Evolutionary conservation across 2,329 filamentous ascomycete genomes (phyloP).

Genomic region (Akanthomyces lecanii): DNA sequence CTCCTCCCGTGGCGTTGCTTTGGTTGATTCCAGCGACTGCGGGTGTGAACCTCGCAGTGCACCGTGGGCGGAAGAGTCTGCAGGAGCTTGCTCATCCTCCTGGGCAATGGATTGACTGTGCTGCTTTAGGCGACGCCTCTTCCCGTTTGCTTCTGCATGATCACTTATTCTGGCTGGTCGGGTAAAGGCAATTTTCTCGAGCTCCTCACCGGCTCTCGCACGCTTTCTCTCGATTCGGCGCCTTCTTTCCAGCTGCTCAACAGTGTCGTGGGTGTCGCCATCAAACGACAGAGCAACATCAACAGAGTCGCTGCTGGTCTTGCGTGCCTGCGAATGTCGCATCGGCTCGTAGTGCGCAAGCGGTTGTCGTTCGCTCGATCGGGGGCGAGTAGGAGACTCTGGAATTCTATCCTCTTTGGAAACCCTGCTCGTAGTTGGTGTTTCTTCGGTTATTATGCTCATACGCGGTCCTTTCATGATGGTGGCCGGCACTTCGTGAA

Average conservation of each 20-base stretch:
- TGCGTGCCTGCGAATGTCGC: constrained; percentile 43
- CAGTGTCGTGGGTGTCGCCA: constrained; percentile 34
- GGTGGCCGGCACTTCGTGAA: constrained; percentile 30
- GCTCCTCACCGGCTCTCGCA: constrained; percentile 36
- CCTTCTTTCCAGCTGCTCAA: constrained; percentile 41
- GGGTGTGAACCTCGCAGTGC: constrained; percentile 25
- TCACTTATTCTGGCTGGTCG: constrained; percentile 23
- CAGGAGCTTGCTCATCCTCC: background rate
- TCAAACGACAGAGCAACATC: constrained; percentile 27
- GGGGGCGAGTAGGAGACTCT: constrained; percentile 32
- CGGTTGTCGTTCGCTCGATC: constrained; percentile 28
- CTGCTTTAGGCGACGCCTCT: constrained; percentile 18
- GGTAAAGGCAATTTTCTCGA: constrained; percentile 38
- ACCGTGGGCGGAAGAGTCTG: constrained; percentile 1
- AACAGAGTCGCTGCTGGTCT: constrained; percentile 23
- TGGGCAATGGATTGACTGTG: background rate
- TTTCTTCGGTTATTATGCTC: constrained; percentile 23
- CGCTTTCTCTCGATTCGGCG: constrained; percentile 36
- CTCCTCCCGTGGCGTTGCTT: constrained; percentile 30
- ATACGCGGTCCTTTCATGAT: constrained; percentile 22
- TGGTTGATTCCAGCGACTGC: constrained; percentile 27
- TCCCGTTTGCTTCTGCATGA: constrained; percentile 24
- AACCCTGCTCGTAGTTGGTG: constrained; percentile 24
- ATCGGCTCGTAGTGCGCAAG: constrained; percentile 43
- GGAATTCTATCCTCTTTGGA: constrained; percentile 31